Percentiles rank a stretch among this genome's conserved stretches.
These are phyloP conservation scores for Deinandra increscens DNA, from an alignment of 129 eudicot genomes.

Conservation along the genomic window DNA sequence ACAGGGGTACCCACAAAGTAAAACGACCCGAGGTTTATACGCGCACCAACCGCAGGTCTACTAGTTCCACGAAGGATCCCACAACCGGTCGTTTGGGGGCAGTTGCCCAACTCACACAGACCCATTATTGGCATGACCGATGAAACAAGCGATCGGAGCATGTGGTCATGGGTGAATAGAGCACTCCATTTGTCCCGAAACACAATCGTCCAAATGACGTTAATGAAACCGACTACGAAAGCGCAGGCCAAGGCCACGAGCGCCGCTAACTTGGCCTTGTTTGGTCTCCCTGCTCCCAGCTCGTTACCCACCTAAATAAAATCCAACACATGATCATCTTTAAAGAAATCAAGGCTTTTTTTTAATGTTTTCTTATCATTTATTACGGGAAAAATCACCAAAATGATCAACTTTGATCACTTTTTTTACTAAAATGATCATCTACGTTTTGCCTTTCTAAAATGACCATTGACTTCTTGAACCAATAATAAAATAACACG, in stretches of 20 bases:
- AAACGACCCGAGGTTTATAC: slow-evolving; percentile 84
- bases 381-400: no score
- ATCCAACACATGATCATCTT: not conserved
- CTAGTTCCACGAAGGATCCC: slow-evolving; percentile 93
- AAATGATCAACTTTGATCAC: no score
- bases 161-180: slow-evolving; percentile 64
- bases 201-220: slow-evolving; percentile 72
- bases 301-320: slow-evolving; percentile 62
- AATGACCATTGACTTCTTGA: no score
- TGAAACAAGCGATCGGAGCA: slow-evolving; percentile 64
- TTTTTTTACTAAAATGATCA: no score
- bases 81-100: slow-evolving; percentile 94
- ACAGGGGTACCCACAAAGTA: slow-evolving; percentile 96
- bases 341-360: no score
- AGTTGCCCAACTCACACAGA: slow-evolving; percentile 94
- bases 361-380: no score
- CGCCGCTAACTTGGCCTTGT: slow-evolving; percentile 89
- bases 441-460: no score
- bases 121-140: slow-evolving; percentile 92
- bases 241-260: slow-evolving; percentile 77
- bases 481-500: no score
- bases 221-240: slow-evolving; percentile 60
- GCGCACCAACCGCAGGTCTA: slow-evolving; percentile 86
- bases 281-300: slow-evolving; percentile 88
- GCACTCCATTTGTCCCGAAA: slow-evolving; percentile 69